Evolutionary conservation across 305 asterid species (phyloP).

Genomic region (Rubia tinctorum): DNA sequence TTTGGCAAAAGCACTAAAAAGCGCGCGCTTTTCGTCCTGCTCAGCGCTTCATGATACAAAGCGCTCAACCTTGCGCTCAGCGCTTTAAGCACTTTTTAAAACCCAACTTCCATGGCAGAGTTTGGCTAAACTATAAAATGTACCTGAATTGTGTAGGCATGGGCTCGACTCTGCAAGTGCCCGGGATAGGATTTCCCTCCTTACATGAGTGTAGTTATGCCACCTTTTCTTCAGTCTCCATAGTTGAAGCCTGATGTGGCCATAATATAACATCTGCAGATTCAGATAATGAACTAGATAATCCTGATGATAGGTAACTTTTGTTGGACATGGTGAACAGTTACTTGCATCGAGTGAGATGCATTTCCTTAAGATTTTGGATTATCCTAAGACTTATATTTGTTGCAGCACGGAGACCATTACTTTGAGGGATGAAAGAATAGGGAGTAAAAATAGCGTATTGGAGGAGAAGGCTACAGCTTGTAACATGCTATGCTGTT

Average conservation of each 20-base stretch:
- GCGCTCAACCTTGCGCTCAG: too few species aligned
- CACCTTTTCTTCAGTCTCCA: slow-evolving; percentile 96
- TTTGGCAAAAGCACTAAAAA: too few species aligned
- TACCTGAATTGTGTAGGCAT: slow-evolving; percentile 63
- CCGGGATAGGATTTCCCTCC: slow-evolving; percentile 97
- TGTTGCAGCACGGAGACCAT: slow-evolving; percentile 94
- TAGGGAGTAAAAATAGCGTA: slow-evolving; percentile 93
- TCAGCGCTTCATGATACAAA: too few species aligned
- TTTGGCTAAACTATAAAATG: too few species aligned
- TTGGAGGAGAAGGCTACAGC: slow-evolving; percentile 99
- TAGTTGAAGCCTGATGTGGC: slow-evolving; percentile 96
- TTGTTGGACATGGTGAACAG: neutral
- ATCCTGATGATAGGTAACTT: slow-evolving; percentile 84
- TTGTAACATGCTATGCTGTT: slow-evolving; percentile 97
- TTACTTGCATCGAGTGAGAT: neutral
- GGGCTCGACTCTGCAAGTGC: slow-evolving; percentile 99
- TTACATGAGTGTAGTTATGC: slow-evolving; percentile 97
- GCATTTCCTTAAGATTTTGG: neutral
- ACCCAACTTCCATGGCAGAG: too few species aligned
- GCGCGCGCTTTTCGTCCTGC: too few species aligned
- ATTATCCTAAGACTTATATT: slow-evolving; percentile 17
- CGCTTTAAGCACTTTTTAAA: too few species aligned
- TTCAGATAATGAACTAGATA: slow-evolving; percentile 86
- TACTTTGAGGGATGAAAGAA: slow-evolving; percentile 92
- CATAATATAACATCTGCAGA: slow-evolving; percentile 91